Percentiles rank a stretch among this genome's conserved stretches.
Conservation (phyloP, 495 filamentous ascomycete species). For the Pyrenopolyporus hunteri region DNA sequence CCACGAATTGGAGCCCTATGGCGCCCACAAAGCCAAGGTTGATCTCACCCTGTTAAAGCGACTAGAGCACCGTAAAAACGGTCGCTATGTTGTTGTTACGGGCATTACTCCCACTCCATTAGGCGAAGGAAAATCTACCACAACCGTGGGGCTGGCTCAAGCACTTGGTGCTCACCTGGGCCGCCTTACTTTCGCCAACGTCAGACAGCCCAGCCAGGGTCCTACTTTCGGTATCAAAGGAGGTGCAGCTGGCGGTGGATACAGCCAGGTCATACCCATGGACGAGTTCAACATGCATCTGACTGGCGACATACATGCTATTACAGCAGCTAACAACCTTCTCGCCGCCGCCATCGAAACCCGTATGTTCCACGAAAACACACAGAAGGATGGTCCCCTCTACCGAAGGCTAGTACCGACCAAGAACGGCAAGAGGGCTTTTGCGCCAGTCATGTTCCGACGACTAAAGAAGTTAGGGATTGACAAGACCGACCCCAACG, state of each 20-base stretch:
- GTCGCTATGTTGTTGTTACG: constrained; percentile 87
- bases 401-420: constrained; percentile 87
- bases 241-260: constrained; percentile 94
- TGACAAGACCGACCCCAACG: constrained; percentile 88
- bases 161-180: constrained; percentile 90
- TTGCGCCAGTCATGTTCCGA: constrained; percentile 88
- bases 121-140: constrained; percentile 97
- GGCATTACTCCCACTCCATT: constrained; percentile 98
- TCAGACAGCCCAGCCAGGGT: constrained; percentile 94
- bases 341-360: constrained; percentile 98
- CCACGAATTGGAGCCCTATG: constrained; percentile 92
- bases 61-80: constrained; percentile 83
- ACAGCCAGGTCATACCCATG: constrained; percentile 99
- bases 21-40: constrained; percentile 93
- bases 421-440: constrained; percentile 87
- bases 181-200: constrained; percentile 91
- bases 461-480: constrained; percentile 94
- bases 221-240: constrained; percentile 99
- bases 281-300: constrained; percentile 98
- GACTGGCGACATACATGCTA: constrained; percentile 97
- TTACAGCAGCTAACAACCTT: constrained; percentile 96
- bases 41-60: constrained; percentile 81
- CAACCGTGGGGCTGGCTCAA: constrained; percentile 94
- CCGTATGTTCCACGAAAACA: constrained; percentile 95
- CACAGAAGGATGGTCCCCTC: constrained; percentile 88